A percentile compares a stretch with the other conserved stretches of the same genome.
phyloP scores from a whole-genome alignment of 768 basidiomycete species.

The Cubamyces sp. region DNA sequence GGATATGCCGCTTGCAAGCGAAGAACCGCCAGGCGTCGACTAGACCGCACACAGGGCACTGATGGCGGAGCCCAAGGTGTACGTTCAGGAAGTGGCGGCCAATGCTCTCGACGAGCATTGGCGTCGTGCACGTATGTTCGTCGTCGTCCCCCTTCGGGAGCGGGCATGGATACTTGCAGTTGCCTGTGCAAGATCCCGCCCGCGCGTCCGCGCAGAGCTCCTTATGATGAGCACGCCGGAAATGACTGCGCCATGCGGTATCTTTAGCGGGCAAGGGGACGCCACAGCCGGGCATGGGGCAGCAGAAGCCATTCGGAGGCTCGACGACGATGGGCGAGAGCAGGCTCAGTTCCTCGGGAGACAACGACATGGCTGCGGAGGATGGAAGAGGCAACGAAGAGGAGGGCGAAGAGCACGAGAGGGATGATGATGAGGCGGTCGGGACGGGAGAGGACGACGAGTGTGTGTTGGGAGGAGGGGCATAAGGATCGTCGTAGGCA shows the following conservation, averaged over 20 bases:
- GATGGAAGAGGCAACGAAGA: too few species aligned
- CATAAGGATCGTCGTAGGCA: not conserved
- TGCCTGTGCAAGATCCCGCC: not conserved
- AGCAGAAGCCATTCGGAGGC: not conserved
- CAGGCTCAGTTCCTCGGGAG: not conserved
- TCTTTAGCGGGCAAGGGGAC: not conserved
- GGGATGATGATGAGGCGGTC: not conserved
- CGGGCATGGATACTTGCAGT: constrained; percentile 4
- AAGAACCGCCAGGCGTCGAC: constrained; percentile 5
- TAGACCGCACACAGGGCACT: constrained; percentile 4
- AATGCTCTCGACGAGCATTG: constrained; percentile 12
- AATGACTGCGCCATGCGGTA: constrained; percentile 14
- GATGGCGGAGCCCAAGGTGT: not conserved
- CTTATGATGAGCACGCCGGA: constrained; percentile 2
- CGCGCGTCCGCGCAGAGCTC: constrained; percentile 2
- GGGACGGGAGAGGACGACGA: not conserved
- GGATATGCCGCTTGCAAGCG: constrained; percentile 14
- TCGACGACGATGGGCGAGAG: constrained; percentile 4
- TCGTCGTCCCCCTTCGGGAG: not conserved
- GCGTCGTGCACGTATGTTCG: too few species aligned
- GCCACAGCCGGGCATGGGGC: constrained; percentile 11
- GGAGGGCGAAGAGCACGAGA: not conserved
- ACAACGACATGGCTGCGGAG: not conserved
- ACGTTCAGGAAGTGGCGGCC: constrained; percentile 14
- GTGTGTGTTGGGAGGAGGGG: not conserved